Base-by-base conservation (phyloP, 495 filamentous ascomycete species). In the Niebla homalea region DNA sequence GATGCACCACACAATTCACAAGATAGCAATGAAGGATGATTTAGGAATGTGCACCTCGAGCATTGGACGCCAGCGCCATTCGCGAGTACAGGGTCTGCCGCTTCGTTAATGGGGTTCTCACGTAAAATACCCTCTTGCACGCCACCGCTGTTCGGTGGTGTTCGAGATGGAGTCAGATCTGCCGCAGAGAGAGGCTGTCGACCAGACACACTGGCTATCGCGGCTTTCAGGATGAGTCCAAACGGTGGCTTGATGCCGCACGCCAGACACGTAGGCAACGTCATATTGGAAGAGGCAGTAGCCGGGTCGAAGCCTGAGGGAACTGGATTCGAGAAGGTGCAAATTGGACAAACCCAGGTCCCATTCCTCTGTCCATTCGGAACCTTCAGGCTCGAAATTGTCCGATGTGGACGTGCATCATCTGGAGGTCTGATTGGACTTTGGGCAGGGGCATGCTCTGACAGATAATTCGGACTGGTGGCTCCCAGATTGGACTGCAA, bases 291-390 rank as follows among this genome's bases (percentile, higher is more conserved):
- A 45, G 75, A 90, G 10, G 84, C 84, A 3, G 83, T 82, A 2
- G 80, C 70, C 0, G 85, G 80, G 51, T 94, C 89, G 59, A 97
- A 97, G 61, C 94, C 95, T 15, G 84, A 84, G 0, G 92, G 89
- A 2, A 97, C 77, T 0, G 87, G 84, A 59, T 99, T 99, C n/a
- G 92, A 93, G 61, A 94, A 90, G 40, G 85, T 88, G 68, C 92
- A 98, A 61, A 98, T 97, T 2, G 87, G 84, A 69, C 93, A 98
- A 41, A 98, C 81, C 92, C 92, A 98, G n/a, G 89, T 94, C 4
- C 85, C 89, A 59, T 70, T 76, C 38, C 66, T 55, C 12, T 60
- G 59, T 35, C 66, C 29, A 32, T 68, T 22, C 76, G 65, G 38
- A 70, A 62, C 5, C 75, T 64, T 25, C 73, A 73, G 10, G 75